Percentiles rank a stretch among this genome's conserved stretches.
phyloP scores from a whole-genome alignment of 2,329 filamentous ascomycete genomes.

The Tolypocladium guangdongense region DNA sequence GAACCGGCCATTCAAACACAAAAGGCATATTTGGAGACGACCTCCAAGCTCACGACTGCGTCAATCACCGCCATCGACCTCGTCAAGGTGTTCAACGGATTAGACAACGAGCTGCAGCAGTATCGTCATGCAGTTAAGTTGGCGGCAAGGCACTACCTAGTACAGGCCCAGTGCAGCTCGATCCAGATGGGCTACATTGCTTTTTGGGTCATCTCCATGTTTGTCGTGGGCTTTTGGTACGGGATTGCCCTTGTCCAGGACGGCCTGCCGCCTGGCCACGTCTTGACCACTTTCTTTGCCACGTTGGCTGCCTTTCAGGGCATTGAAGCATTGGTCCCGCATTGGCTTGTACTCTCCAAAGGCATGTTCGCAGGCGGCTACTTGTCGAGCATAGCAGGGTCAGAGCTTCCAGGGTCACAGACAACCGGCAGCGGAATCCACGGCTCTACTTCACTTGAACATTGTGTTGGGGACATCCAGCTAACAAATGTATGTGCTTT shows the following conservation, averaged over 20 bases:
- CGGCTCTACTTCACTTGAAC: slow-evolving; percentile 17
- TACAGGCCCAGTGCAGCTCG: slow-evolving; percentile 58
- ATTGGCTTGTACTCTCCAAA: slow-evolving; percentile 68
- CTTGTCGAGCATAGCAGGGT: slow-evolving; percentile 36
- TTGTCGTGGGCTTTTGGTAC: slow-evolving; percentile 86
- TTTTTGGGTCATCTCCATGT: slow-evolving; percentile 66
- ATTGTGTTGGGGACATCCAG: slow-evolving; percentile 56
- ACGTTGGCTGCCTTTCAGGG: slow-evolving; percentile 67
- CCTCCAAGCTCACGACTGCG: slow-evolving; percentile 60
- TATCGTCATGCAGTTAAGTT: slow-evolving; percentile 48
- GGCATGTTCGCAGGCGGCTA: slow-evolving; percentile 63
- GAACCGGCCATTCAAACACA: slow-evolving; percentile 59
- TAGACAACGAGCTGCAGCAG: slow-evolving; percentile 54
- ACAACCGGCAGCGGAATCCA: not conserved
- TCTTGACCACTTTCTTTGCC: slow-evolving; percentile 79
- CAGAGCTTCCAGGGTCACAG: not conserved
- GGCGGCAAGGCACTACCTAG: slow-evolving; percentile 52
- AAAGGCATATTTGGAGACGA: slow-evolving; percentile 52
- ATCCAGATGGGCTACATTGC: slow-evolving; percentile 63
- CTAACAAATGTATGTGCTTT: slow-evolving; percentile 50
- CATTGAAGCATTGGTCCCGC: slow-evolving; percentile 62
- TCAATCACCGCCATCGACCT: slow-evolving; percentile 68
- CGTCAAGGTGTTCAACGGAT: slow-evolving; percentile 77
- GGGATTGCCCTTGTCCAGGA: slow-evolving; percentile 58
- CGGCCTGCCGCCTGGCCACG: slow-evolving; percentile 50